phyloP scores from a whole-genome alignment of 345 rosid species.

The Erodium maritimum region DNA sequence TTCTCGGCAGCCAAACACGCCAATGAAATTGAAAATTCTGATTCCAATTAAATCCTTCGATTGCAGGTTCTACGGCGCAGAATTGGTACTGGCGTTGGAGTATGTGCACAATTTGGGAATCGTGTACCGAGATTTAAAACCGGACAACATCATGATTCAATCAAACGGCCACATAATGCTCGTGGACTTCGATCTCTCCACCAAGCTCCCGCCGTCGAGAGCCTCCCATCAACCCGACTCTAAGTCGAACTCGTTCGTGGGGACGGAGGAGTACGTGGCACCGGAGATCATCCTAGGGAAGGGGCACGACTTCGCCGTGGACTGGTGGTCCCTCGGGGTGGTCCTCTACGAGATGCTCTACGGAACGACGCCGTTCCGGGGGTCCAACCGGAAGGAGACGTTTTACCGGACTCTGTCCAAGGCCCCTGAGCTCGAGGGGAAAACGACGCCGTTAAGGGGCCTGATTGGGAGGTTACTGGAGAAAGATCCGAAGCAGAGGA shows the following conservation, averaged over 20 bases:
- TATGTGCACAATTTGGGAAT: constrained; percentile 64
- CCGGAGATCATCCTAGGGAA: constrained; percentile 64
- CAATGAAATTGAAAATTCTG: neutral
- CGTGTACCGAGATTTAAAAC: constrained; percentile 78
- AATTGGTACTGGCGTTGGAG: constrained; percentile 64
- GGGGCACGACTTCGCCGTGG: constrained; percentile 82
- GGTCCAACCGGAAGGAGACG: constrained; percentile 56
- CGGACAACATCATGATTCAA: constrained; percentile 77
- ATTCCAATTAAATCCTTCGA: neutral
- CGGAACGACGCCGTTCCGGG: constrained; percentile 72
- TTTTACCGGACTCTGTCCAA: constrained; percentile 46
- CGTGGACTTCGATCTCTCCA: constrained; percentile 88
- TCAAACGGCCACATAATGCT: constrained; percentile 84
- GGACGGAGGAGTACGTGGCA: constrained; percentile 89
- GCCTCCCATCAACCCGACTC: constrained; percentile 4
- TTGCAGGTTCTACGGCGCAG: constrained; percentile 80
- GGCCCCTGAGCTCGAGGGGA: constrained; percentile 47
- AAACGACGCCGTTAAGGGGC: constrained; percentile 59
- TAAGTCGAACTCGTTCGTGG: constrained; percentile 81
- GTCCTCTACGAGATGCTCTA: constrained; percentile 84
- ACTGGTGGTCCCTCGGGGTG: constrained; percentile 90
- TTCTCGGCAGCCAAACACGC: no score
- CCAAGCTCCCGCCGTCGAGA: constrained; percentile 40
- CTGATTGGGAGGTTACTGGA: constrained; percentile 43
- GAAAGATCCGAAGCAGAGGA: constrained; percentile 62